Conservation (phyloP, 345 rosid genomes). For the Erysimum cheiranthoides region DNA sequence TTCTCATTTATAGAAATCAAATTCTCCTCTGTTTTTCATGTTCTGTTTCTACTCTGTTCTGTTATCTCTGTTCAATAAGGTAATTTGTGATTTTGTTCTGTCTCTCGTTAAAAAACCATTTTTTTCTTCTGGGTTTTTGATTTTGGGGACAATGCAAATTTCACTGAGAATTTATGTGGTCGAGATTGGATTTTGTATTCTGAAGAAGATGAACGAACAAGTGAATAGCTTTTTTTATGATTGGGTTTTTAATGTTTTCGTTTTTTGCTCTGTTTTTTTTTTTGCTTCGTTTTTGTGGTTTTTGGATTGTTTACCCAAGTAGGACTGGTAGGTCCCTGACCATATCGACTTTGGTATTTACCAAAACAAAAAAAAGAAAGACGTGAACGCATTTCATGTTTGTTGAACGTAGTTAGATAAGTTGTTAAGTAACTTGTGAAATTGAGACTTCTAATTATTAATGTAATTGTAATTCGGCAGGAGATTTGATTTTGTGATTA, state of each 20-base stretch:
- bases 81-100: neutral
- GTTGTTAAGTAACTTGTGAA: conserved; percentile 29
- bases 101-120: neutral
- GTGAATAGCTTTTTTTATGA: neutral
- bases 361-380: conserved; percentile 4
- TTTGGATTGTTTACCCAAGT: conserved; percentile 41
- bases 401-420: conserved; percentile 36
- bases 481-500: neutral
- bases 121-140: conserved; percentile 32
- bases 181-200: conserved; percentile 22
- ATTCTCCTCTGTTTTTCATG: conserved; percentile 13
- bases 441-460: conserved; percentile 29
- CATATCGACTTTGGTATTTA: conserved; percentile 37
- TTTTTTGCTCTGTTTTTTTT: conserved; percentile 33
- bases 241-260: neutral
- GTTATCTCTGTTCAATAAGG: neutral
- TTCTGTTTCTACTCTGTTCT: conserved; percentile 3
- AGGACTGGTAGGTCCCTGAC: conserved; percentile 44
- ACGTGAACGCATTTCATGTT: conserved; percentile 41
- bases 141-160: conserved; percentile 30
- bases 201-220: conserved; percentile 39
- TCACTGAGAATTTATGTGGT: conserved; percentile 27
- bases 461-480: conserved; percentile 2
- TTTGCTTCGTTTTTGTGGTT: conserved; percentile 14
- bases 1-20: neutral